These are phyloP conservation scores for Terfezia boudieri DNA, from an alignment of 495 filamentous ascomycete genomes.

Conservation along the genomic window DNA sequence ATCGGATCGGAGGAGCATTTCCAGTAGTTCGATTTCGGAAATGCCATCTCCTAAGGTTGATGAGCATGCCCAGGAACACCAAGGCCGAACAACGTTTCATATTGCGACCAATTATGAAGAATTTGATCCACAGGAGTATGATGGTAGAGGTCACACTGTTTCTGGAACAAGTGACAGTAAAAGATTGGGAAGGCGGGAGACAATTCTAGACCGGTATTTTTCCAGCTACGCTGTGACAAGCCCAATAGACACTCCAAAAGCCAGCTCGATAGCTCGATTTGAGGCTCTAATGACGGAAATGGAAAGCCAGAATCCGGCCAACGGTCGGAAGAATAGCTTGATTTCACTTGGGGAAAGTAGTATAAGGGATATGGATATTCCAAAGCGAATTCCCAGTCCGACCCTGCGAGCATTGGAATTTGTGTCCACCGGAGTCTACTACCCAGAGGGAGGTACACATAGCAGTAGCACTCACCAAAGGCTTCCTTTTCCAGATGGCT, in stretches of 20 bases:
- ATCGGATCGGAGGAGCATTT: conserved; percentile 14
- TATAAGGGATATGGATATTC: conserved; percentile 3
- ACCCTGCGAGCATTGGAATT: conserved; percentile 17
- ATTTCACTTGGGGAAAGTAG: not conserved
- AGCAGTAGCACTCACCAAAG: not conserved
- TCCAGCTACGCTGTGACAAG: conserved; percentile 9
- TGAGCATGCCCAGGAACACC: not conserved
- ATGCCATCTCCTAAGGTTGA: conserved; percentile 4
- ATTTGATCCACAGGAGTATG: not conserved
- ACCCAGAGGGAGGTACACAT: not conserved
- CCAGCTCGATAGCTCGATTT: conserved; percentile 18
- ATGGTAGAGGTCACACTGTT: not conserved
- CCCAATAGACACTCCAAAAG: not conserved
- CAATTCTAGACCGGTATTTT: conserved; percentile 19
- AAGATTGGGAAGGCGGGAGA: conserved; percentile 9
- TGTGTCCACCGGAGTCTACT: conserved; percentile 12
- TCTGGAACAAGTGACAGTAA: not conserved
- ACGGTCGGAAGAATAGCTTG: not conserved
- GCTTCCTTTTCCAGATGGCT: not conserved
- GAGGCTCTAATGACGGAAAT: conserved; percentile 16
- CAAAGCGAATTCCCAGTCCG: conserved; percentile 14
- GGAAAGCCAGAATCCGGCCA: conserved; percentile 2
- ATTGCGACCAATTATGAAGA: conserved; percentile 6
- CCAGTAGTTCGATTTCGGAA: conserved; percentile 11
- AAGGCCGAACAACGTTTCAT: conserved; percentile 6